Base-by-base conservation (phyloP, 2,329 filamentous ascomycete genomes). In the Fusarium torulosum region DNA sequence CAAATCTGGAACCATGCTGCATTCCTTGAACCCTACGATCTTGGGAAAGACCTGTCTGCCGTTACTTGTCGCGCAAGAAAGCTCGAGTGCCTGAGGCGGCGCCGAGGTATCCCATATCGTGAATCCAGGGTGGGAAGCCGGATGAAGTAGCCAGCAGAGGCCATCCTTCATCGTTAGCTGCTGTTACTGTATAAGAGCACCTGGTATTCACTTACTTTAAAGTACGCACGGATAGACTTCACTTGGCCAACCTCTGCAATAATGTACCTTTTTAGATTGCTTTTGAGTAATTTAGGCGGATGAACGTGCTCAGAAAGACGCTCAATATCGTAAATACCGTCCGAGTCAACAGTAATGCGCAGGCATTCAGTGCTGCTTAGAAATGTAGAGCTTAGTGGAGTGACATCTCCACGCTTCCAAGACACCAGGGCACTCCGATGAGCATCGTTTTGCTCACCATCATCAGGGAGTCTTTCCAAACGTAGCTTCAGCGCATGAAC, bases 171-270 rank as follows among this genome's bases (percentile, higher is more conserved):
- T 11, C 10, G 23, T 42, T 2, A 44, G 33, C 5, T 10, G 4
- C 8, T n/a, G 7, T 6, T 29, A 13, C 11, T 21, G 3, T n/a
- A 8, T 2, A 2, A 9, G 6, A n/a, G 13, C 13, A n/a, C 14
- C n/a, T 11, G 2, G 19, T 15, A 46, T 35, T n/a, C 6, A 5
- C 53, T 17, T 14, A 61, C 53, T 25, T 38, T 51, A 15, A 61
- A 59, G 27, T 4, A n/a, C 9, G 35, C 35, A 3, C 8, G 8
- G 14, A 52, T 8, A 15, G 4, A 9, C 13, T 7, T 6, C 2
- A 50, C 1, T 11, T 38, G 31, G 17, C n/a, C 6, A 7, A 7
- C 2, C 4, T 50, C 17, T 14, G 13, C 31, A 31, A 57, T 14
- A 14, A 44, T 23, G 20, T 50, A 45, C 14, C 21, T 40, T 13